phyloP scores from a whole-genome alignment of 371 early-diverging fungal genomes.

The Mucor sp. region DNA sequence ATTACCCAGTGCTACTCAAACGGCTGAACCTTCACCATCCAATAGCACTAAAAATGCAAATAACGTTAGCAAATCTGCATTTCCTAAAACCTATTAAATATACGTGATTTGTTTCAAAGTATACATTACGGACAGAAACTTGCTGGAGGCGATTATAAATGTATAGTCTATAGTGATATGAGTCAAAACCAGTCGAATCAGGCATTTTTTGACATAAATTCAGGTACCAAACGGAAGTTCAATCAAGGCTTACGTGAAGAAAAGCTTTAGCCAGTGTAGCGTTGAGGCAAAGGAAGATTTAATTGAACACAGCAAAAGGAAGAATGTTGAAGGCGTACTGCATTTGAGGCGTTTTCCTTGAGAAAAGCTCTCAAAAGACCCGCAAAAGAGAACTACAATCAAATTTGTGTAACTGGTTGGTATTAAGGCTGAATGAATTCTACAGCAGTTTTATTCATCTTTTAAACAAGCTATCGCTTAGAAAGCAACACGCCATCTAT shows the following conservation, averaged over 20 bases:
- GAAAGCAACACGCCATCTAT: slow-evolving; percentile 54
- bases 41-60: not conserved
- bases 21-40: not conserved
- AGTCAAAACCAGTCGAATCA: not conserved
- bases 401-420: not conserved
- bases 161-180: not conserved
- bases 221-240: not conserved
- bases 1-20: not conserved
- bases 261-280: not conserved
- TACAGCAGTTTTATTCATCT: not conserved
- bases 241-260: not conserved
- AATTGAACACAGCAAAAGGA: too few relatives aligned
- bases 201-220: not conserved
- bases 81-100: not conserved
- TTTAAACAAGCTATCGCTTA: not conserved
- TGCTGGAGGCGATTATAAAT: too few relatives aligned
- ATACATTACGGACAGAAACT: not conserved
- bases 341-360: not conserved
- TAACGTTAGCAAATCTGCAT: not conserved
- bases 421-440: not conserved
- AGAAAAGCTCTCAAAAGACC: not conserved
- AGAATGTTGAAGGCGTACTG: not conserved
- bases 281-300: not conserved
- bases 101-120: not conserved
- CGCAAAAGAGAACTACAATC: not conserved